Base-by-base conservation (phyloP, 2,329 filamentous ascomycete genomes). In the Amylocarpus encephaloides region DNA sequence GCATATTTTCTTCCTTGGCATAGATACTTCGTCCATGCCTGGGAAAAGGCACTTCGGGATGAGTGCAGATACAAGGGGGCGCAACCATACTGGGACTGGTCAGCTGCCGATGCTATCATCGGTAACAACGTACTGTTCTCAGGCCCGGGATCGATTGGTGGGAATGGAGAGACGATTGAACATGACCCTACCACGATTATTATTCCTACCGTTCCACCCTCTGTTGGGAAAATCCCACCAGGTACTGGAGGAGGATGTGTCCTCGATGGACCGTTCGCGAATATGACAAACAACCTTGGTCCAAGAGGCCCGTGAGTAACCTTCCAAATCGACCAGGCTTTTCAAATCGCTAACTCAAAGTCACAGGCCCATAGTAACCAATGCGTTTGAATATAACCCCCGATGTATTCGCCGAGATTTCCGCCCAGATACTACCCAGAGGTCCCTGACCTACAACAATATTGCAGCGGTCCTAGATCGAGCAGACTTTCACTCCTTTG, bases 191-290 rank as follows among this genome's bases (percentile, higher is more conserved):
- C 35, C 33, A 46, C n/a, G 43, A 22, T 38, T 30, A 39, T 12
- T 26, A 46, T 46, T 67, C 58, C 51, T 2, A 43, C 41, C 12
- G 41, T 43, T 13, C 41, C 41, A 16, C 41, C 18, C 11, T 26
- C 11, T 5, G 41, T 29, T 12, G 41, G 9, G 9, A 12, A 9
- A 9, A 29, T 61, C 49, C 72, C 72, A 0, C 71, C 70, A 1
- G 77, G 75, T 13, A 70, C 70, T 1, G 77, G 77, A 12, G 76
- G 77, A 35, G 77, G 77, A 2, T 80, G 76, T 57, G 67, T 82
- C 3, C 66, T 62, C 12, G 68, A 65, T 5, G 73, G 73, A 1
- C 73, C 73, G 1, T 74, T 76, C 61, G 66, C 59, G 48, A 63
- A 73, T 29, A 40, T 50, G 39, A 48, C 38, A 29, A 46, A 49